Conservation (phyloP, 2,329 filamentous ascomycete genomes). For the Passalora sequoiae region DNA sequence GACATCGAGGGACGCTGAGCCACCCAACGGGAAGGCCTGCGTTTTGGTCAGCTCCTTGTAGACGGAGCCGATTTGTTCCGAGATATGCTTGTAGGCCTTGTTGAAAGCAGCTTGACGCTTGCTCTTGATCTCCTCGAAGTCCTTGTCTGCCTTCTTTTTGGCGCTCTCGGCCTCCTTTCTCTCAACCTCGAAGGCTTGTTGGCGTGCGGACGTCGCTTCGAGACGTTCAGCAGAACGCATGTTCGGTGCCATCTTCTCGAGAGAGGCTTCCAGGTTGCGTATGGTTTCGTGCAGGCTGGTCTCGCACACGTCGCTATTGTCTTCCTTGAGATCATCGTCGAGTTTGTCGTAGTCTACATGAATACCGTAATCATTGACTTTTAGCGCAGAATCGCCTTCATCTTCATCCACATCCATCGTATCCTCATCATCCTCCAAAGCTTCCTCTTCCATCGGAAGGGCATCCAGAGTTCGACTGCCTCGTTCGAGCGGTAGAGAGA, state of each 20-base stretch:
- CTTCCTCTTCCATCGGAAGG: constrained; percentile 75
- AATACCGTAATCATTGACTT: constrained; percentile 85
- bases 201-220: constrained; percentile 74
- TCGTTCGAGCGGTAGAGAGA: constrained; percentile 71
- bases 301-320: constrained; percentile 67
- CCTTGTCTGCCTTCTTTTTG: constrained; percentile 70
- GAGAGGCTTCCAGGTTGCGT: constrained; percentile 64
- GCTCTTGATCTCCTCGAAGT: constrained; percentile 75
- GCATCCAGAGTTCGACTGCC: constrained; percentile 69
- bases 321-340: constrained; percentile 74
- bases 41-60: constrained; percentile 94
- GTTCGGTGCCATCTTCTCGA: constrained; percentile 94
- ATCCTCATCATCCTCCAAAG: constrained; percentile 68
- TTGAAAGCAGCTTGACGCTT: constrained; percentile 87
- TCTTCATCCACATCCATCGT: constrained; percentile 90
- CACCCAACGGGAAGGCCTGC: constrained; percentile 86
- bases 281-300: constrained; percentile 74
- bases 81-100: constrained; percentile 90
- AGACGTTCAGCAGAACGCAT: constrained; percentile 92
- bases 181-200: constrained; percentile 79
- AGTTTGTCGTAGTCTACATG: constrained; percentile 78
- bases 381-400: constrained; percentile 42
- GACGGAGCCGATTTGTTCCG: constrained; percentile 85
- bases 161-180: constrained; percentile 77
- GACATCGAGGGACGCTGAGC: constrained; percentile 81